Conservation (phyloP, 2,329 filamentous ascomycete genomes). For the Ophiostoma sp. region DNA sequence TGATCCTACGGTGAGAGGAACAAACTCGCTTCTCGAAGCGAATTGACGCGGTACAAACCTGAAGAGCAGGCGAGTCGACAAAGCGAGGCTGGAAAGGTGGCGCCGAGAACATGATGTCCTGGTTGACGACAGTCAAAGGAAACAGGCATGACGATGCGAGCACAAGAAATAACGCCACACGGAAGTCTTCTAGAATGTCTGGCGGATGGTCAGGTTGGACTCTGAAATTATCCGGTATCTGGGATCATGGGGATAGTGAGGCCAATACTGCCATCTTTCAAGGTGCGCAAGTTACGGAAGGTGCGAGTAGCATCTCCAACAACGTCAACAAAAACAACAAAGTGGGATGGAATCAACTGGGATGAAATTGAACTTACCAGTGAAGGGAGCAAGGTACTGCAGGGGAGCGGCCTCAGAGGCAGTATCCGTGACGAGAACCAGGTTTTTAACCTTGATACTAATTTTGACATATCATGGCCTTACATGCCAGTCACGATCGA, state of each 20-base stretch:
- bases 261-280: not conserved
- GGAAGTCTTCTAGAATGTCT: conserved; percentile 4
- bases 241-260: not conserved
- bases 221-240: not conserved
- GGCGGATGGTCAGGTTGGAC: not conserved
- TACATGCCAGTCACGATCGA: too few relatives aligned
- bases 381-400: conserved; percentile 54
- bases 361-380: conserved; percentile 40
- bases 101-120: not conserved
- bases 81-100: conserved; percentile 5
- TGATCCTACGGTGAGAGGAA: not conserved
- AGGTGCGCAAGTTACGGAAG: not conserved
- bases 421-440: too few relatives aligned
- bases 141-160: not conserved
- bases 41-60: not conserved
- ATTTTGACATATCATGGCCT: too few relatives aligned
- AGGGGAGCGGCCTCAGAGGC: conserved; percentile 95
- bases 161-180: not conserved
- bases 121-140: not conserved
- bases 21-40: conserved; percentile 4
- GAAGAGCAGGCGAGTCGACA: conserved; percentile 55
- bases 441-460: too few relatives aligned
- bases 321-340: conserved; percentile 8
- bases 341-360: conserved; percentile 11
- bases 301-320: too few relatives aligned